Conservation (phyloP, 441 rosid species). For the Aquilaria agallochum region DNA sequence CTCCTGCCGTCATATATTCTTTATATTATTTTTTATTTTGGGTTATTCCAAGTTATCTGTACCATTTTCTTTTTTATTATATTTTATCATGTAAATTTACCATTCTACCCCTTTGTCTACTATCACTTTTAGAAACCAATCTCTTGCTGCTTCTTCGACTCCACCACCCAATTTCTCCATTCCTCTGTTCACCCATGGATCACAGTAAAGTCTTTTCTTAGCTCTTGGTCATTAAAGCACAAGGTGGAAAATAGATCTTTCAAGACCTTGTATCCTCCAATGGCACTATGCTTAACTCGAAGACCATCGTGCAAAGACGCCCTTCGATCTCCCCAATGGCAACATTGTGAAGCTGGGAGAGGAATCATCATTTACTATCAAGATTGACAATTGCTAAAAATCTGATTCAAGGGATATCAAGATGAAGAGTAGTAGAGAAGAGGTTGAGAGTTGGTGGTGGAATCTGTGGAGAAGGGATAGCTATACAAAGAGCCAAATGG, state of each 20-base stretch:
- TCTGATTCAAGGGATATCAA: slow-evolving; percentile 3
- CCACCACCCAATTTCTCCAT: too few species aligned
- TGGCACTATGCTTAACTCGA: slow-evolving; percentile 59
- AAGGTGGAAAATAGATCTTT: slow-evolving; percentile 54
- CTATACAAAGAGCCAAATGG: slow-evolving; percentile 21
- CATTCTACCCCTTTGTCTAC: too few species aligned
- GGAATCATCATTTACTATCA: slow-evolving; percentile 42
- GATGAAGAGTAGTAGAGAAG: slow-evolving; percentile 17
- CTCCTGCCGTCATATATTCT: too few species aligned
- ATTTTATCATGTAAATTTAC: too few species aligned
- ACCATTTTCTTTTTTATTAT: too few species aligned
- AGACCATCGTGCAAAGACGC: slow-evolving; percentile 22
- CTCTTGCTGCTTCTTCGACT: too few species aligned
- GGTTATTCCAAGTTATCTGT: too few species aligned
- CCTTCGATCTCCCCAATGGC: slow-evolving; percentile 38
- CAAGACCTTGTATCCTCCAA: slow-evolving; percentile 60
- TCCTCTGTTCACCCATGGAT: too few species aligned
- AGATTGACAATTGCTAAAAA: background rate
- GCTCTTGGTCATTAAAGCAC: slow-evolving; percentile 47
- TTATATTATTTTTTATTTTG: too few species aligned
- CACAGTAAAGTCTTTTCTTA: slow-evolving; percentile 43
- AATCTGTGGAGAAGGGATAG: slow-evolving; percentile 23
- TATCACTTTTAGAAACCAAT: too few species aligned
- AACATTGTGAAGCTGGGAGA: slow-evolving; percentile 60
- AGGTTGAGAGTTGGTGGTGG: slow-evolving; percentile 7